These are phyloP conservation scores for Leucoagaricus sp. DNA, from an alignment of 1,284 basidiomycete genomes.

Conservation along the genomic window DNA sequence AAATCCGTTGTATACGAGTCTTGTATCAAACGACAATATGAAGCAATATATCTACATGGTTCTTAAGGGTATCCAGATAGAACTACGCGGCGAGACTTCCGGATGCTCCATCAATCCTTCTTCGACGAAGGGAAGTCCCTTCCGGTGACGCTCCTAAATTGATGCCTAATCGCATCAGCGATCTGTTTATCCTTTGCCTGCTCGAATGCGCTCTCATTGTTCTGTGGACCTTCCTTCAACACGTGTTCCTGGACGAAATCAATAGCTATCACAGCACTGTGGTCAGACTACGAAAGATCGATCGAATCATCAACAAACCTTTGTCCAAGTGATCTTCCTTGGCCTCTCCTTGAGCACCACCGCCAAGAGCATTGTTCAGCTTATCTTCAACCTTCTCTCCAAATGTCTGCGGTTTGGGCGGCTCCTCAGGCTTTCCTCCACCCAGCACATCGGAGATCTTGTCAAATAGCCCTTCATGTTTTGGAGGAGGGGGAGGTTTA, in stretches of 20 bases:
- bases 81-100: too few relatives aligned
- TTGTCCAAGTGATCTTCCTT: constrained; percentile 32
- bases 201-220: constrained; percentile 40
- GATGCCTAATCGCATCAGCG: constrained; percentile 33
- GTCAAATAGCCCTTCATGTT: constrained; percentile 22
- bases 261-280: constrained; percentile 29
- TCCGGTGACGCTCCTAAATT: constrained; percentile 15
- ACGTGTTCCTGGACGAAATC: constrained; percentile 45
- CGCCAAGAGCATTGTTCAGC: constrained; percentile 30
- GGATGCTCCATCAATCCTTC: neutral
- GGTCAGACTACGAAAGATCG: neutral
- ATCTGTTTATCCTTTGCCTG: constrained; percentile 43
- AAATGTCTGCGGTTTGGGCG: constrained; percentile 23
- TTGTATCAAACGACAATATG: too few relatives aligned
- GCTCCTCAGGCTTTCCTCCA: constrained; percentile 21
- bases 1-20: too few relatives aligned
- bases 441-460: constrained; percentile 22
- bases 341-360: constrained; percentile 30
- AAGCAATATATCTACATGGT: too few relatives aligned
- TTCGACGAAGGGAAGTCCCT: constrained; percentile 6
- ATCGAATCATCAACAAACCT: constrained; percentile 18
- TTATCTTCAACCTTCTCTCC: constrained; percentile 27
- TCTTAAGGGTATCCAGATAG: too few relatives aligned
- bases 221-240: constrained; percentile 37
- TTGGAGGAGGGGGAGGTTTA: constrained; percentile 15